phyloP scores from a whole-genome alignment of 345 rosid genomes.

The Eucalyptus polybractea region DNA sequence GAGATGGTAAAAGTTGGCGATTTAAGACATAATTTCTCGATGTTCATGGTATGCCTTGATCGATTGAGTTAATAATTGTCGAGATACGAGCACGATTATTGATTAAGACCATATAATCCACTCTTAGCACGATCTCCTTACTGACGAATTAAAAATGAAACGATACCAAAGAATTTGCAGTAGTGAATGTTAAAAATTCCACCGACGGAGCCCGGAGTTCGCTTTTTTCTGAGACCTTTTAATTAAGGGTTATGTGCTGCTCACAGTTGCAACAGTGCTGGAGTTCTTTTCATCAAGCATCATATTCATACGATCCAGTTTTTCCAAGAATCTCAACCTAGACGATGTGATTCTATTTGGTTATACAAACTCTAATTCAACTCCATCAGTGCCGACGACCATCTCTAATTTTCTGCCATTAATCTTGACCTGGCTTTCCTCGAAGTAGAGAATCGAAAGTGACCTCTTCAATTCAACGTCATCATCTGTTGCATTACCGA shows the following conservation, averaged over 20 bases:
- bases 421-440: neutral
- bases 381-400: neutral
- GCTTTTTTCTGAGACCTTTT: neutral
- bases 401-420: neutral
- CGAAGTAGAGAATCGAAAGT: neutral
- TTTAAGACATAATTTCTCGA: too few species aligned
- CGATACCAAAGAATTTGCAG: accelerated
- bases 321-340: neutral
- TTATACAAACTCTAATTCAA: neutral
- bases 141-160: too few species aligned
- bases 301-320: neutral
- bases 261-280: neutral
- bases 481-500: neutral
- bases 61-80: too few species aligned
- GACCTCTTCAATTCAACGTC: neutral
- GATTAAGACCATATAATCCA: too few species aligned
- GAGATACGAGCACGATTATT: too few species aligned
- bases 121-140: too few species aligned
- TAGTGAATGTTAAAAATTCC: neutral
- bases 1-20: too few species aligned
- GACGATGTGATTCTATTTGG: neutral
- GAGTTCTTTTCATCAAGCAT: neutral
- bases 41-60: too few species aligned
- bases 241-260: neutral
- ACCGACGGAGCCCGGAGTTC: accelerated